Percentiles rank a stretch among this genome's conserved stretches.
phyloP scores from a whole-genome alignment of 1,284 basidiomycete genomes.

The Heimioporus punctisporus region DNA sequence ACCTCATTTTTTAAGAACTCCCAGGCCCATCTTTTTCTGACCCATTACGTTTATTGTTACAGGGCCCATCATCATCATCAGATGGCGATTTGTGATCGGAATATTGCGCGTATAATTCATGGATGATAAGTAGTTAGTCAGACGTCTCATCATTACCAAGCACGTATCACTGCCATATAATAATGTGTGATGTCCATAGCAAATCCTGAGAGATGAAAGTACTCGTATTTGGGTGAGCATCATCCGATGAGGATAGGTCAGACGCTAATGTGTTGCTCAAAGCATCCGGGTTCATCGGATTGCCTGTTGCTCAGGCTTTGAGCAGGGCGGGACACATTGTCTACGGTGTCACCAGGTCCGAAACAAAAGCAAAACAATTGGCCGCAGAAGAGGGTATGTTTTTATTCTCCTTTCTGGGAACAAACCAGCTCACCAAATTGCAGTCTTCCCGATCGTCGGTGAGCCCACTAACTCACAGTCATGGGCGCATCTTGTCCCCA shows the following conservation, averaged over 20 bases:
- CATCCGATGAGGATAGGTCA: neutral
- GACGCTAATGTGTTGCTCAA: conserved; percentile 1
- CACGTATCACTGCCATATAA: neutral
- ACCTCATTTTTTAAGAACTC: neutral
- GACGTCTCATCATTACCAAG: neutral
- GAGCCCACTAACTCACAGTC: conserved; percentile 35
- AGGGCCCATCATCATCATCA: no score
- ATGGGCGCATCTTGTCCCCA: conserved; percentile 44
- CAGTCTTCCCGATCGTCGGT: conserved; percentile 51
- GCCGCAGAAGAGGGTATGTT: conserved; percentile 11
- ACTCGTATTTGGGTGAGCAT: conserved; percentile 16
- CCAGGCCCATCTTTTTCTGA: no score
- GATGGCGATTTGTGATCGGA: no score
- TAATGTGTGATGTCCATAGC: neutral
- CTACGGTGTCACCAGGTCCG: conserved; percentile 19
- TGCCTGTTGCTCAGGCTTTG: conserved; percentile 13
- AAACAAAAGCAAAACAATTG: conserved; percentile 11
- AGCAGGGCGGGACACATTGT: conserved; percentile 23
- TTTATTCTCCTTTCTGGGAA: no score
- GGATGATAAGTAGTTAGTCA: no score
- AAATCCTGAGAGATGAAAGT: conserved; percentile 16
- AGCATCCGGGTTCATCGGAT: conserved; percentile 16
- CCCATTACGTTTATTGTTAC: no score
- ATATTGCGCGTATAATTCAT: no score
- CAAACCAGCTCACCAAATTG: neutral